Evolutionary conservation across 805 yeast species (phyloP), one percentile per base, ranked within the genome.

Genomic region (Lipomyces sp.): DNA sequence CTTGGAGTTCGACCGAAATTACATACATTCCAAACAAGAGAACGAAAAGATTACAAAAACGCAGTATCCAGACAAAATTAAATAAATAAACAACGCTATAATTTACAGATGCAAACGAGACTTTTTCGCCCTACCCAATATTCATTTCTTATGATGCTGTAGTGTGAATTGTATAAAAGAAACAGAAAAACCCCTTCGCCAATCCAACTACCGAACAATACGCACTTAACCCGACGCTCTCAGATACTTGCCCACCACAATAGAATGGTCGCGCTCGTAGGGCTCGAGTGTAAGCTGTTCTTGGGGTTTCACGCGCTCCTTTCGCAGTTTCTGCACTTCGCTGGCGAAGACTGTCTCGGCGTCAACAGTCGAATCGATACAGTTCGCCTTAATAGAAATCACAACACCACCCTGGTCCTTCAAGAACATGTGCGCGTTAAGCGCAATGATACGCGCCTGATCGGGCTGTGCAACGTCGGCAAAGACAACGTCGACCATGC

Each of bases 381-480:
- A 93, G 89, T 93, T 93, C 66, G 98, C 98, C 82, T 93, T 93
- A 76, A 93, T 93, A 67, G 98, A 91, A 69, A 93, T 93, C 61
- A 93, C 93, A 62, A 93, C 98, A 70, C 96, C 95, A 75, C 98
- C 98, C 74, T 84, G 89, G 74, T 93, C 97, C 75, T 93, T 93
- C 71, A 93, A 81, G 85, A 93, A 93, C 81, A 91, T 79, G 74
- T 93, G 98, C 51, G 98, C 84, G 82, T 93, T 93, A 71, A 93
- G 82, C 47, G 98, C 98, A 72, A 93, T 91, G 70, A 93, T 93
- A 85, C 98, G 95, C 64, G 98, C 98, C 79, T 93, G 98, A 77
- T 93, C 98, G 39, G 98, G 98, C 79, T 93, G 98, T 62, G 98
- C 98, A 71, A 93, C 98, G 80, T 93, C 98, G 58, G 98, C 98